Evolutionary conservation across 805 yeast species (phyloP), one percentile per base, ranked within the genome.

Genomic region (Yarrowia deformans): DNA sequence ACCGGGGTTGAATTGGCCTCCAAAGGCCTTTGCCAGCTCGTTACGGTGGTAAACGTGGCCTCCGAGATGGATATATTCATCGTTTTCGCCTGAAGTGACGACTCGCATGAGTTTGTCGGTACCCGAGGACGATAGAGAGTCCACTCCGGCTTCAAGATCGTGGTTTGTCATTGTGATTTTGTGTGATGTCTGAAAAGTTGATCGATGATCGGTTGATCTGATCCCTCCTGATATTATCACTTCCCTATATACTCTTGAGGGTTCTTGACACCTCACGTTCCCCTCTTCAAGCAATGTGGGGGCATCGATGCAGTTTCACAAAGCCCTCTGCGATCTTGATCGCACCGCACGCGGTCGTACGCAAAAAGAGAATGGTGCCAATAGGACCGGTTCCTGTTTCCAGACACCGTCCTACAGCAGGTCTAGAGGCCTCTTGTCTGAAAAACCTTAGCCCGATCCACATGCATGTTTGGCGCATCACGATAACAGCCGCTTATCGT

Each of bases 21-120:
- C 69, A 72, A 90, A 90, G 1, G 94, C 94, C 34, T 78, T 78
- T 67, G 81, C 79, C 69, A 90, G 81, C 64, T 90, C 93, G 58
- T 81, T 76, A 73, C 82, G 84, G 61, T 85, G 80, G 72, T 87
- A 89, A 75, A 83, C 86, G 72, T 88, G 88, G 72, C 87, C 83
- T 2, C 95, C 96, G 69, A 90, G 83, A 70, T 81, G 85, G 69
- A 90, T 81, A 74, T 84, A 87, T 49, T 87, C 88, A 55, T 87
- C 87, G 72, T 88, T 89, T 2, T 76, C 80, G 19, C 84, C 84
- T 7, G 78, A 71, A 2, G 81, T 79, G 70, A 72, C 75, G 35
- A 81, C 75, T 69, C 75, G 13, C 68, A 63, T 63, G 45, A 63
- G 35, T 37, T 63, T 48, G 39, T 63, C 68, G 46, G 39, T 39